Base-by-base conservation (phyloP, 192 early-diverging fungal genomes). In the Jimgerdemannia lactiflua region DNA sequence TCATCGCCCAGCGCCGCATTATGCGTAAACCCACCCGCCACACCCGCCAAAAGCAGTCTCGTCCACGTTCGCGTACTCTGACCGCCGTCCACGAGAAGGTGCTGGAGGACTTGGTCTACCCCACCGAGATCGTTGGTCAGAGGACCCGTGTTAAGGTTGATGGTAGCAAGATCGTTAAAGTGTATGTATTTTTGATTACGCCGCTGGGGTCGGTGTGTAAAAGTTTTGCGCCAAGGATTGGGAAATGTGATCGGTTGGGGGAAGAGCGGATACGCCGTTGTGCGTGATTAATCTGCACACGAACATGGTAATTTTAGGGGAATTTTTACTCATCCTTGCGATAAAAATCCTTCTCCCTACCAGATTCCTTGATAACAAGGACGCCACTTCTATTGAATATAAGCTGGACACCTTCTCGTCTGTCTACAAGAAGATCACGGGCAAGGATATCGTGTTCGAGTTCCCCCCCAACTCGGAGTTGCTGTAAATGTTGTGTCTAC, bases 71-170 rank as follows among this genome's bases (percentile, higher is more conserved):
- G 82, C 94, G 98, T 86, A 98, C 98, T 70, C 90, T 97, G 83
- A 97, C 96, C 75, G 83, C 93, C 63, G 98, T 99, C 75, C 96
- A 99, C 91, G 95, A 97, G 87, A 92, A 92, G 87, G 90, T 97
- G 82, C 88, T 99, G 72, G 96, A 98, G 84, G 98, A 99, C 86
- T 90, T 99, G 69, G 96, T 98, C 73, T 98, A 90, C 95, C 98
- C 98, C 77, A 97, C 97, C 83, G 98, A 99, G 88, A 99, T 99
- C 85, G 93, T 97, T 74, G 98, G 98, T 81, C 97, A 98, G 94
- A 90, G 98, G 77, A 96, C 95, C 78, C 95, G 95, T 88, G 95
- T 98, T 82, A 93, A 93, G 86, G 92, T 94, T 71, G 98, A 99
- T 81, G 96, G 97, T 75, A 89, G 88, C 86, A 95, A 94, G 87